Evolutionary conservation across 1,284 basidiomycete genomes (phyloP).

Genomic region (Leccinum griseonigrum): DNA sequence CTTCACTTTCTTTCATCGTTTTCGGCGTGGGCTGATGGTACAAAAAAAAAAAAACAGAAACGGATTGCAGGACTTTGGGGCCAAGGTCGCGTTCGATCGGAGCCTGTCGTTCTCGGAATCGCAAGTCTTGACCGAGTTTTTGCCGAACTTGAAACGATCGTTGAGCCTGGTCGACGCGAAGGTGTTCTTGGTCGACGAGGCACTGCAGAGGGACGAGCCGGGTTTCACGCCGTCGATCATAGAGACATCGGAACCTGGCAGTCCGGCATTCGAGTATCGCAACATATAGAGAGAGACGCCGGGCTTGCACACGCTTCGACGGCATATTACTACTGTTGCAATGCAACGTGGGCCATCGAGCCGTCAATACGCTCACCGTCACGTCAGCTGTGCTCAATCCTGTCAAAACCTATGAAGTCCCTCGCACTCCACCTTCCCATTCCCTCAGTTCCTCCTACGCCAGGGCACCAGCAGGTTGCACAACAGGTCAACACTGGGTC

Average conservation of each 20-base stretch:
- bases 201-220: slow-evolving; percentile 56
- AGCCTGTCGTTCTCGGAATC: slow-evolving; percentile 85
- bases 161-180: slow-evolving; percentile 68
- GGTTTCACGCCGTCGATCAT: slow-evolving; percentile 35
- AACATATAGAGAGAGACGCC: background rate
- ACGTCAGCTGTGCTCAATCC: slow-evolving; percentile 26
- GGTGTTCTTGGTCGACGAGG: slow-evolving; percentile 32
- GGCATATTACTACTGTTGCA: slow-evolving; percentile 17
- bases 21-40: background rate
- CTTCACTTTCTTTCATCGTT: slow-evolving; percentile 14
- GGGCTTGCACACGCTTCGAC: too few species aligned
- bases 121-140: slow-evolving; percentile 69
- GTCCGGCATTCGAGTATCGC: background rate
- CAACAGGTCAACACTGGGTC: slow-evolving; percentile 33
- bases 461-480: slow-evolving; percentile 44
- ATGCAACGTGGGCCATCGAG: slow-evolving; percentile 43
- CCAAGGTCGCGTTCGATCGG: slow-evolving; percentile 83
- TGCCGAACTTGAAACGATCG: slow-evolving; percentile 84
- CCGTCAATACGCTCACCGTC: slow-evolving; percentile 38
- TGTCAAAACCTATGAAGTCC: slow-evolving; percentile 34
- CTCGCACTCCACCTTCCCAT: slow-evolving; percentile 36
- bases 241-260: background rate
- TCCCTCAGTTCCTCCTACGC: slow-evolving; percentile 47
- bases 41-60: slow-evolving; percentile 51
- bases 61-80: slow-evolving; percentile 78